Conservation (phyloP, 2,329 filamentous ascomycete genomes). For the Fusarium tupiense region DNA sequence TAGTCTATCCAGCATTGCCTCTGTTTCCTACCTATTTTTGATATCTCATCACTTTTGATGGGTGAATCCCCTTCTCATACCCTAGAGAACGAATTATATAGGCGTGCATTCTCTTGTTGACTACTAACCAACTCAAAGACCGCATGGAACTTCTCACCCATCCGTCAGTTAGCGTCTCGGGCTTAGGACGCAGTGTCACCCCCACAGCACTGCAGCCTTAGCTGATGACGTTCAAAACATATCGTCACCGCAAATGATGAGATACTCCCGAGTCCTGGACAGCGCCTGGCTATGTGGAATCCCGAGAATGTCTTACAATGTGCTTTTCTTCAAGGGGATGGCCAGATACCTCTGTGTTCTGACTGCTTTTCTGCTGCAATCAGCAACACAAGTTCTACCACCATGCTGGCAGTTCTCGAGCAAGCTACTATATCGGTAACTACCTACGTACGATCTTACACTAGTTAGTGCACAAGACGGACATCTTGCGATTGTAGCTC, state of each 20-base stretch:
- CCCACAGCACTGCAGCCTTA: slow-evolving; percentile 19
- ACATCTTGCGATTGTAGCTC: slow-evolving; percentile 16
- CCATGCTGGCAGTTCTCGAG: not conserved
- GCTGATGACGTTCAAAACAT: slow-evolving; percentile 18
- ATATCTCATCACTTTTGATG: not conserved
- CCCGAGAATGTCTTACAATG: not conserved
- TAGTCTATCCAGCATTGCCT: not conserved
- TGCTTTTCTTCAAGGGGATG: not conserved
- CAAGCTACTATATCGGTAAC: not conserved
- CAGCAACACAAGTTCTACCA: not conserved
- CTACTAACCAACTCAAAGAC: not conserved
- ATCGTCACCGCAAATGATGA: not conserved
- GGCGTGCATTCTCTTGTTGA: not conserved
- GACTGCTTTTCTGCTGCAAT: not conserved
- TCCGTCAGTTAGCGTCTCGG: slow-evolving; percentile 9
- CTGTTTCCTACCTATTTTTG: not conserved
- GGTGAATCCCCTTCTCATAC: not conserved
- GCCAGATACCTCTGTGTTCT: not conserved
- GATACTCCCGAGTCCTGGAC: not conserved
- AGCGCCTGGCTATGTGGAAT: not conserved
- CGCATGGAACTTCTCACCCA: not conserved
- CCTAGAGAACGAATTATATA: not conserved
- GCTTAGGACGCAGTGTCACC: slow-evolving; percentile 17
- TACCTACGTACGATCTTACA: no score
- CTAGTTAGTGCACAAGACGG: not conserved